Evolutionary conservation across 495 filamentous ascomycete species (phyloP).

Genomic region (Corynascus novoguineensis): DNA sequence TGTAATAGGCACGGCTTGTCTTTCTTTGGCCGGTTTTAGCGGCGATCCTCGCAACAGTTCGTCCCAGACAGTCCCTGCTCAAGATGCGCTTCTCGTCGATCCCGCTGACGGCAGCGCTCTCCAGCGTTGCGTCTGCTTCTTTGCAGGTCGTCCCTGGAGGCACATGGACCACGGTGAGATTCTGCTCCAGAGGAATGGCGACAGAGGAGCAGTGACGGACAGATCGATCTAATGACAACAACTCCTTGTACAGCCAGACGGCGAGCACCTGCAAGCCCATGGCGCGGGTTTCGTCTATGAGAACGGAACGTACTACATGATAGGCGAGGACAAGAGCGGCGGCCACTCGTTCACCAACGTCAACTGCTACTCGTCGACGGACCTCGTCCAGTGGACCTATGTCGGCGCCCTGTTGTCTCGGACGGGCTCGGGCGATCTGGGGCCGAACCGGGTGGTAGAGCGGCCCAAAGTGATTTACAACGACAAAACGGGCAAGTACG

Average conservation of each 20-base stretch:
- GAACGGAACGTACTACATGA: conserved; percentile 53
- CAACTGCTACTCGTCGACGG: conserved; percentile 51
- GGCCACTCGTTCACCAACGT: conserved; percentile 56
- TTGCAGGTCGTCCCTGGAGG: conserved; percentile 46
- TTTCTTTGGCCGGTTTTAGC: neutral
- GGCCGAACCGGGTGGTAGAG: conserved; percentile 57
- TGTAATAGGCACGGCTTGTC: neutral
- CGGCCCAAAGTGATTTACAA: conserved; percentile 62
- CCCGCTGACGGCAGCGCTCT: conserved; percentile 20
- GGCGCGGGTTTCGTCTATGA: conserved; percentile 52
- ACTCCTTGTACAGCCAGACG: conserved; percentile 33
- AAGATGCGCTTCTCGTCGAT: conserved; percentile 18
- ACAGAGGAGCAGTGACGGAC: neutral
- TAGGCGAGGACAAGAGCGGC: conserved; percentile 61
- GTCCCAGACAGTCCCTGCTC: neutral
- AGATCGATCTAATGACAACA: neutral
- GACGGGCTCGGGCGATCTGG: conserved; percentile 51
- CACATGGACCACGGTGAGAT: conserved; percentile 45
- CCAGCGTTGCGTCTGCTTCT: conserved; percentile 25
- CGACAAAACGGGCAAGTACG: conserved; percentile 47
- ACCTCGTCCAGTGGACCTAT: conserved; percentile 59
- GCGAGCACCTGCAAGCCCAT: conserved; percentile 58
- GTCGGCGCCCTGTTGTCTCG: conserved; percentile 51
- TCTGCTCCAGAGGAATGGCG: neutral
- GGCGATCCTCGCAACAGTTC: neutral